phyloP scores from a whole-genome alignment of 176 grass and related monocot species.

The Thalia dealbata region DNA sequence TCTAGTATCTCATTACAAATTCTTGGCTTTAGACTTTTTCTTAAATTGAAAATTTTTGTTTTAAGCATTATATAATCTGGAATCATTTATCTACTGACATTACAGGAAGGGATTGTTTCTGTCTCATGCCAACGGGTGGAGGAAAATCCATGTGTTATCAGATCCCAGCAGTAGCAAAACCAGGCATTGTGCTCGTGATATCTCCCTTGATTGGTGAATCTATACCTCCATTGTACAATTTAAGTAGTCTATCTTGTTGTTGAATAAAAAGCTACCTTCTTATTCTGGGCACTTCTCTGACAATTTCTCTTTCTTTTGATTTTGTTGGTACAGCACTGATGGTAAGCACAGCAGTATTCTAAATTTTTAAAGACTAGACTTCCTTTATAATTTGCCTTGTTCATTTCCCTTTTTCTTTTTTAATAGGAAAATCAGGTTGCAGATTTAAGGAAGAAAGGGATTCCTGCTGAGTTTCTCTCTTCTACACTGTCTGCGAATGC shows the following conservation, averaged over 20 bases:
- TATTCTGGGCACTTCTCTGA: constrained; percentile 23
- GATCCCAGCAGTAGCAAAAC: constrained; percentile 78
- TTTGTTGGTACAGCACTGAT: constrained; percentile 57
- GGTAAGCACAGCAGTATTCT: constrained; percentile 39
- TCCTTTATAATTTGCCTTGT: background rate
- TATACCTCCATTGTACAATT: constrained; percentile 6
- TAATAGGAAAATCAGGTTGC: constrained; percentile 87
- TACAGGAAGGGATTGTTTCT: constrained; percentile 92
- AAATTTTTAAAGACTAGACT: constrained; percentile 18
- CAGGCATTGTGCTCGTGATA: constrained; percentile 86
- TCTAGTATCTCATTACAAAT: background rate
- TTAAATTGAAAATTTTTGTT: background rate
- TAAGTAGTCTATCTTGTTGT: constrained; percentile 5
- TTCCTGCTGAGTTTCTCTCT: constrained; percentile 86
- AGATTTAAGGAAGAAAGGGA: constrained; percentile 76
- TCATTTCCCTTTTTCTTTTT: constrained; percentile 16
- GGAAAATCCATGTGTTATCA: constrained; percentile 97
- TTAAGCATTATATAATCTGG: constrained; percentile 6
- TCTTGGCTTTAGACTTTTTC: background rate
- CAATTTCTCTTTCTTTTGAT: constrained; percentile 32
- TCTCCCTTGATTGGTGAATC: constrained; percentile 91
- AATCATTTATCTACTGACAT: constrained; percentile 15
- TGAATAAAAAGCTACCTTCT: constrained; percentile 21
- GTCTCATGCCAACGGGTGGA: constrained; percentile 97
- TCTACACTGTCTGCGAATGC: constrained; percentile 58